Conservation (phyloP, 768 basidiomycete genomes). For the Leccinellum albellum region DNA sequence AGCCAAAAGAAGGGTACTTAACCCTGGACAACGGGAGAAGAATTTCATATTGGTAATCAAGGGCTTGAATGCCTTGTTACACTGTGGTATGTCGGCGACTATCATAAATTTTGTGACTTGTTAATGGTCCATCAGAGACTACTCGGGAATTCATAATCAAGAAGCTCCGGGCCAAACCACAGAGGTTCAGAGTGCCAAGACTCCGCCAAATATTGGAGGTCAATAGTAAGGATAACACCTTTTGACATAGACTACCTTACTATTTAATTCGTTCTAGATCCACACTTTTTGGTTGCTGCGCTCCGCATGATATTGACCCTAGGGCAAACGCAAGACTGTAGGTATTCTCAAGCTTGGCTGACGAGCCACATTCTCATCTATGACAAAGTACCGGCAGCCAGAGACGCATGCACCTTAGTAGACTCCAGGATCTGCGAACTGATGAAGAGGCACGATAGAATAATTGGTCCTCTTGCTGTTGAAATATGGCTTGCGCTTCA, state of each 20-base stretch:
- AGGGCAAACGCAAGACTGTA: slow-evolving; percentile 13
- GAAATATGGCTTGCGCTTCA: slow-evolving; percentile 17
- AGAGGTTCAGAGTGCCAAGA: neutral
- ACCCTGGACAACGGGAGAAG: neutral
- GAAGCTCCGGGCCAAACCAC: neutral
- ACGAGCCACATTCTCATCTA: neutral
- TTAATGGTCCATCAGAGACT: slow-evolving; percentile 1
- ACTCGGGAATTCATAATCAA: neutral
- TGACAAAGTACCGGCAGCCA: neutral
- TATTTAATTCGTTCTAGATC: slow-evolving; percentile 1
- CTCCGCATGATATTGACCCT: slow-evolving; percentile 17
- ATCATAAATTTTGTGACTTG: neutral
- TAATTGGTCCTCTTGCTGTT: slow-evolving; percentile 20
- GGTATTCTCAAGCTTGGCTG: neutral
- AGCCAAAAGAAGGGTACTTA: neutral
- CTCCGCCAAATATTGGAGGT: slow-evolving; percentile 11
- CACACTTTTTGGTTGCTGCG: slow-evolving; percentile 7
- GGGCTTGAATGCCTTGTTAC: slow-evolving; percentile 13
- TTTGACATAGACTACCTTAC: neutral
- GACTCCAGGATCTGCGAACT: slow-evolving; percentile 10
- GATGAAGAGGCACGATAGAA: neutral
- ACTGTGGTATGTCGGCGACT: slow-evolving; percentile 11
- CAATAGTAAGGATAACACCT: slow-evolving; percentile 2
- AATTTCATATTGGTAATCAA: slow-evolving; percentile 21
- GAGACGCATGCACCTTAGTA: neutral